These are phyloP conservation scores for Rhazya stricta DNA, from an alignment of 257 asterid species.

Conservation along the genomic window DNA sequence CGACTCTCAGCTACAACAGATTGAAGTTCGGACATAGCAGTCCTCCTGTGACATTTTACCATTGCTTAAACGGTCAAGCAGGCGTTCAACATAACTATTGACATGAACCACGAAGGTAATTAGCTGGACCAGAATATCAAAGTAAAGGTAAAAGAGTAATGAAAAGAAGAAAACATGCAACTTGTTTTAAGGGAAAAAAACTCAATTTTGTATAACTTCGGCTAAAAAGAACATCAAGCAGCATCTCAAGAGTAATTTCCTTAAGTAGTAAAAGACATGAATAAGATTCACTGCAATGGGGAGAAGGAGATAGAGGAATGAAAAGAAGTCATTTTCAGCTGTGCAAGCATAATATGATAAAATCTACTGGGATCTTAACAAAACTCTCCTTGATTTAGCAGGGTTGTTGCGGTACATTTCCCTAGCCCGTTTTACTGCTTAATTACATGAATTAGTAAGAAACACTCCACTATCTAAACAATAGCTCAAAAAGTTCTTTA, in stretches of 20 bases:
- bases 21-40: conserved; percentile 82
- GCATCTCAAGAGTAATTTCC: background rate
- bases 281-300: background rate
- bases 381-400: background rate
- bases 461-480: background rate
- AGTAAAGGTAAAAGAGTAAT: background rate
- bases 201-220: background rate
- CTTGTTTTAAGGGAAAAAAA: conserved; percentile 3
- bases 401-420: background rate
- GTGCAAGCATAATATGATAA: background rate
- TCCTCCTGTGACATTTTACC: conserved; percentile 83
- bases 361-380: background rate
- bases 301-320: background rate
- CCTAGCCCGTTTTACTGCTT: background rate
- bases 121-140: background rate
- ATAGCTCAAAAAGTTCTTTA: background rate
- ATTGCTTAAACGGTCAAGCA: conserved; percentile 92
- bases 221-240: background rate
- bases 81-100: conserved; percentile 81
- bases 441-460: background rate
- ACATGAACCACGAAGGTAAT: conserved; percentile 17
- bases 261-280: background rate
- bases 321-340: background rate
- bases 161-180: background rate
- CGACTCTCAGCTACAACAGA: conserved; percentile 81